phyloP scores from a whole-genome alignment of 768 basidiomycete genomes.

The Termitomyces sp. region DNA sequence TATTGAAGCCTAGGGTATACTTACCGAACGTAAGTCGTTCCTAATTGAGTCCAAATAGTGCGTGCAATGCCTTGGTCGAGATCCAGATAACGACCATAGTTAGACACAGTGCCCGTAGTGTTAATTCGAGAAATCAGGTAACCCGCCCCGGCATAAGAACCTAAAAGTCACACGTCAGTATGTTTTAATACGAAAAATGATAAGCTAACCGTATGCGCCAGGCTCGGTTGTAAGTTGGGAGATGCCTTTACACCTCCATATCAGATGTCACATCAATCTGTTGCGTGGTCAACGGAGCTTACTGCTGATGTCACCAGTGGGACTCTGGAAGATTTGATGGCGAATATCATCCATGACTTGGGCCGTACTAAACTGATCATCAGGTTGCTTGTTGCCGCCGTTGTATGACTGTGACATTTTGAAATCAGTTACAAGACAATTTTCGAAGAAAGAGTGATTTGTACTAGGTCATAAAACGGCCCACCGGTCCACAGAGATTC shows the following conservation, averaged over 20 bases:
- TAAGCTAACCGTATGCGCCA: slow-evolving; percentile 56
- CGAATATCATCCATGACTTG: slow-evolving; percentile 48
- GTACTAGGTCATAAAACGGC: slow-evolving; percentile 59
- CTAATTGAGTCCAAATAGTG: slow-evolving; percentile 55
- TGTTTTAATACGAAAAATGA: background rate
- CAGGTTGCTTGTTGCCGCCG: slow-evolving; percentile 58
- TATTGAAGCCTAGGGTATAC: background rate
- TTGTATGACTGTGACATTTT: slow-evolving; percentile 46
- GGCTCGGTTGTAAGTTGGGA: slow-evolving; percentile 44
- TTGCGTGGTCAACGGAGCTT: slow-evolving; percentile 10
- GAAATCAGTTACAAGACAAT: background rate
- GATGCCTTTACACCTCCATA: slow-evolving; percentile 35
- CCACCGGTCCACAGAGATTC: slow-evolving; percentile 77
- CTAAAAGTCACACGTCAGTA: slow-evolving; percentile 27
- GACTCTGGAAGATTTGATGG: slow-evolving; percentile 49
- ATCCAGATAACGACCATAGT: slow-evolving; percentile 66
- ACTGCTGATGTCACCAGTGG: slow-evolving; percentile 58
- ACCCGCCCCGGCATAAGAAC: slow-evolving; percentile 66
- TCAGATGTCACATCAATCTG: background rate
- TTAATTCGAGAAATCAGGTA: slow-evolving; percentile 49
- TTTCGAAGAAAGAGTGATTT: slow-evolving; percentile 10
- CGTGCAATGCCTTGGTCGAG: slow-evolving; percentile 55
- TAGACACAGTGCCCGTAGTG: slow-evolving; percentile 28
- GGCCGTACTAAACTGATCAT: slow-evolving; percentile 37
- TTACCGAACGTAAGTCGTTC: slow-evolving; percentile 45